A percentile compares a stretch with the other conserved stretches of the same genome.
These are phyloP conservation scores for Fomitopsis serialis DNA, from an alignment of 768 basidiomycete species.

Conservation along the genomic window DNA sequence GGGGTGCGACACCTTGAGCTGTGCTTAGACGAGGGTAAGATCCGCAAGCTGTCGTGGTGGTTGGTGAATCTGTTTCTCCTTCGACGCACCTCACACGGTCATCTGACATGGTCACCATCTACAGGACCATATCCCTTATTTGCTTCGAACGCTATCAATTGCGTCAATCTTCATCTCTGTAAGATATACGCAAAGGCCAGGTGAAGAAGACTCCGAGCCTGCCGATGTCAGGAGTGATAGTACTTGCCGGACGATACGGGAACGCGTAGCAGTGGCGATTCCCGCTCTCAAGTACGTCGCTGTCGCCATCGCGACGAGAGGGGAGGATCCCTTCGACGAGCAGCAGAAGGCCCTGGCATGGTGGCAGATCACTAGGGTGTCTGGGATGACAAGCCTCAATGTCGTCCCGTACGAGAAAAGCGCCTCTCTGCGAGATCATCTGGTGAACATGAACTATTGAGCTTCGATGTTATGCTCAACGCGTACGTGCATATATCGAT, in stretches of 20 bases:
- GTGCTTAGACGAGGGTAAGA: conserved; percentile 9
- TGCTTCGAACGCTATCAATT: not conserved
- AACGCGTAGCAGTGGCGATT: not conserved
- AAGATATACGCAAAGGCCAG: not conserved
- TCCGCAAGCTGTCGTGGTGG: conserved; percentile 9
- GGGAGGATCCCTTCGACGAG: not conserved
- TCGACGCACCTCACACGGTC: not conserved
- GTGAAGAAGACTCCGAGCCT: not conserved
- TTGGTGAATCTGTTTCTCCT: conserved; percentile 4
- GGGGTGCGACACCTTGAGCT: conserved; percentile 12
- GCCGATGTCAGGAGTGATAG: not conserved
- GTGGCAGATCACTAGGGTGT: not conserved
- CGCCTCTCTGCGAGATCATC: not conserved
- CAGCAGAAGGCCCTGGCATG: not conserved
- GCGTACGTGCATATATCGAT: too few species aligned
- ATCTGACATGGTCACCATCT: not conserved
- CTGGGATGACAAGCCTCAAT: not conserved
- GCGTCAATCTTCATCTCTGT: not conserved
- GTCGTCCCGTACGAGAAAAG: not conserved
- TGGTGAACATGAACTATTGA: not conserved
- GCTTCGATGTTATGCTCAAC: too few species aligned
- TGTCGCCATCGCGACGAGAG: not conserved
- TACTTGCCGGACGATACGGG: not conserved
- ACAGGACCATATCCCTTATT: not conserved
- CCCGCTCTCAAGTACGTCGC: not conserved